phyloP scores from a whole-genome alignment of 2,329 filamentous ascomycete genomes.

The Hirsutella minnesotensis region DNA sequence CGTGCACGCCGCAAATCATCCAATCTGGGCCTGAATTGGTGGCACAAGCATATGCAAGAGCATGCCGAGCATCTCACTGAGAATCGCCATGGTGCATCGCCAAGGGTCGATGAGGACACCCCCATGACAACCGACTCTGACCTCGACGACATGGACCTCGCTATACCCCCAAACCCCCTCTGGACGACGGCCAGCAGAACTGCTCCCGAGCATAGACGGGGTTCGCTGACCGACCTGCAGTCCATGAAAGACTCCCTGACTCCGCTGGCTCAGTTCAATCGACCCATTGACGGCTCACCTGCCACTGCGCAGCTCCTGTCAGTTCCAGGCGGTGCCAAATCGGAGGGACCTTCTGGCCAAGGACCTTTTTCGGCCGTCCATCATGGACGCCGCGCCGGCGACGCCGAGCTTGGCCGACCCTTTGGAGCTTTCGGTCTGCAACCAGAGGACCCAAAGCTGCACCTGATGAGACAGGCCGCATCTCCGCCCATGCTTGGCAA shows the following conservation, averaged over 20 bases:
- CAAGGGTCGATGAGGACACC: conserved; percentile 8
- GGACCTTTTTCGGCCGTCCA: neutral
- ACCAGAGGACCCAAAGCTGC: conserved; percentile 27
- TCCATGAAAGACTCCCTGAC: conserved; percentile 11
- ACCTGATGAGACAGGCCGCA: conserved; percentile 37
- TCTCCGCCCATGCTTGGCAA: conserved; percentile 81
- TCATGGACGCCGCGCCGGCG: neutral
- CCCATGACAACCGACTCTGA: conserved; percentile 27
- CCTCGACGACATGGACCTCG: conserved; percentile 29
- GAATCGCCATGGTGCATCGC: conserved; percentile 22
- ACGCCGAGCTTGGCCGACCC: conserved; percentile 25
- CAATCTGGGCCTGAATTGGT: conserved; percentile 55
- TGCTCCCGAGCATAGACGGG: conserved; percentile 13
- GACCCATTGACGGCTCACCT: neutral
- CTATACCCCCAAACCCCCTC: conserved; percentile 26
- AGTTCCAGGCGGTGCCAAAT: neutral
- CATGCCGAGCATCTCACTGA: conserved; percentile 56
- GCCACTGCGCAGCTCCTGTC: too few species aligned
- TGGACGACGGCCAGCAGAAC: conserved; percentile 27
- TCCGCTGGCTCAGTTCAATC: conserved; percentile 12
- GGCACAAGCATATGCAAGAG: conserved; percentile 68
- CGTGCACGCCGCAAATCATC: conserved; percentile 46
- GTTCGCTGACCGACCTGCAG: conserved; percentile 14
- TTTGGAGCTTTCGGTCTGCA: conserved; percentile 27
- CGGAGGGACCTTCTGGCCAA: neutral